Base-by-base conservation (phyloP, 2,329 filamentous ascomycete species). In the Hymenoscyphus salicellus region DNA sequence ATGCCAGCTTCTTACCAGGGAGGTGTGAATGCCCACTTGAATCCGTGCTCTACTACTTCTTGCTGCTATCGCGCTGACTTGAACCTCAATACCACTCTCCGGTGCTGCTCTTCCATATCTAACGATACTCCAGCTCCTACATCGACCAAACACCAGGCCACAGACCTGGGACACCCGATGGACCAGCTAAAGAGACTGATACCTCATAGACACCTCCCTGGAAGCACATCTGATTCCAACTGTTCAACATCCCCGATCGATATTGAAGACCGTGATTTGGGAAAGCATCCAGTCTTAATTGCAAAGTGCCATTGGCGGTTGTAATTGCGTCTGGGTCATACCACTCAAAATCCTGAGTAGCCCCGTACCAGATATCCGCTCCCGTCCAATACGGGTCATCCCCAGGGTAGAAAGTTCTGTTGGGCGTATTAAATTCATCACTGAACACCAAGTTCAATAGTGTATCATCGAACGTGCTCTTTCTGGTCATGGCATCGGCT, bases 381-480 rank as follows among this genome's bases (percentile, higher is more conserved):
- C 80, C 82, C 38, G 76, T 80, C 77, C 80, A 85, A 71, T 80
- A 86, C 0, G 83, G 82, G 69, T 85, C 83, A 67, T 85, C 83
- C n/a, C 82, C 83, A 33, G 79, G 77, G 66, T 84, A 85, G 69
- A 86, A 85, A 0, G 82, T 83, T 33, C 83, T 76, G 61, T 82
- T 81, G 46, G 79, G 73, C 8, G 78, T 74, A 65, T 84, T 84
- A 74, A 85, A 85, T 66, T 85, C 83, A 64, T 86, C 83, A 64
- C 82, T 84, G 70, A 85, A 85, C 0, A 85, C 82, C 2, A 85
- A 71, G 14, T 79, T 77, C 36, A 82, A 74, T 5, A 77, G 76
- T 33, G 80, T 78, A 7, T 79, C 79, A 64, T 81, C 77, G 28
- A 82, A 73, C 1, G 71, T 75, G 11, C 81, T 80, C 28, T 72